phyloP scores from a whole-genome alignment of 306 rosid genomes.

The Dicorynia guianensis region DNA sequence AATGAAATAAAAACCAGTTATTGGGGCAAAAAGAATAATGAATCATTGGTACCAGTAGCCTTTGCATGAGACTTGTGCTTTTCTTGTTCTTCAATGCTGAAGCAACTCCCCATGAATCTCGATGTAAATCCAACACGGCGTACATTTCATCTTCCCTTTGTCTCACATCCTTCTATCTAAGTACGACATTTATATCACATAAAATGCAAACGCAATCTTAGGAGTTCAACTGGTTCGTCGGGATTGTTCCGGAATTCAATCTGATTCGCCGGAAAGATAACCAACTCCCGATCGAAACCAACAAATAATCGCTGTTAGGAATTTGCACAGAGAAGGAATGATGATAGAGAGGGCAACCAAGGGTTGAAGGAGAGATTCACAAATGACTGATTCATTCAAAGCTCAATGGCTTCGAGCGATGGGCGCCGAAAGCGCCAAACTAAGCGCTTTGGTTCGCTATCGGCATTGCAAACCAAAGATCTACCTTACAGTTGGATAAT shows the following conservation, averaged over 20 bases:
- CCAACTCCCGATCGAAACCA: conserved; percentile 14
- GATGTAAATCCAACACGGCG: conserved; percentile 34
- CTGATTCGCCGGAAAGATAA: not conserved
- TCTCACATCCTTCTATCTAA: conserved; percentile 12
- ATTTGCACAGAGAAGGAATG: not conserved
- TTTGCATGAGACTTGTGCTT: conserved; percentile 38
- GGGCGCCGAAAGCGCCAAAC: conserved; percentile 69
- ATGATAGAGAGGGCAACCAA: conserved; percentile 31
- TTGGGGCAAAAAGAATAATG: no score
- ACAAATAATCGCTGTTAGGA: conserved; percentile 16
- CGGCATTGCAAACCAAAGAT: not conserved
- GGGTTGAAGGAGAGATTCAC: not conserved
- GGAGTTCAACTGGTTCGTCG: not conserved
- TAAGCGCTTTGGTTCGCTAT: conserved; percentile 30
- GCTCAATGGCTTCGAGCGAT: conserved; percentile 38
- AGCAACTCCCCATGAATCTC: conserved; percentile 88
- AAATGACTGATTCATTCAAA: conserved; percentile 42
- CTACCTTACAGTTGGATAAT: not conserved
- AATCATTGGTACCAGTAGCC: conserved; percentile 43
- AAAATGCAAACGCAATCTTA: not conserved
- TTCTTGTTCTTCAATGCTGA: conserved; percentile 64
- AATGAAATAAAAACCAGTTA: no score
- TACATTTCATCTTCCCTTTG: conserved; percentile 37
- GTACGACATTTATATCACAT: not conserved
- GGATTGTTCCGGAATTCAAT: no score